Evolutionary conservation across 352 stramenopile species (phyloP), one percentile per base, ranked within the genome.

Genomic region (Phytophthora parvispora): DNA sequence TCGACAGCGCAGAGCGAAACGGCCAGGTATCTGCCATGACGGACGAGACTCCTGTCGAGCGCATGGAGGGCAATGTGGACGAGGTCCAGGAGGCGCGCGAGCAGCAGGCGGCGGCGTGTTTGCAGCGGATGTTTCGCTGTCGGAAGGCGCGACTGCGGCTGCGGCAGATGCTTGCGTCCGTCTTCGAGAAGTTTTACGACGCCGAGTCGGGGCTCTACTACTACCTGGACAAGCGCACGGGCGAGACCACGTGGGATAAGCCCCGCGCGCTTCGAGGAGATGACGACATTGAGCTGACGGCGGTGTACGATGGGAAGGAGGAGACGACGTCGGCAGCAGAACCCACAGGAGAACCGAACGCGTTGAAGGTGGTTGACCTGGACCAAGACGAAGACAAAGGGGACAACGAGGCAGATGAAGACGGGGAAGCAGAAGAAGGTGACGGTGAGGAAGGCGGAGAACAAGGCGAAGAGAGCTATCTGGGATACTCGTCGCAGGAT

Each of bases 101-200:
- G 18, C 47, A 66, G 3, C n/a, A 74, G 24, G 72, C 72, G 54
- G 68, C 72, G n/a, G 60, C 43, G 27, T 72, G 69, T 64, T 83
- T 94, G 49, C 86, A 94, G 75, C 72, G 74, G n/a, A 74, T 92
- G 31, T 86, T 90, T 54, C 84, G 85, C 12, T 80, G 72, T 58
- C 85, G 81, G 9, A 64, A 80, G 13, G 87, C 87, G 9, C 68
- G 80, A 4, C 45, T 76, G 52, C 74, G 72, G 24, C 54, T 93
- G 47, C 70, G 71, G 3, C 54, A 58, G 45, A 69, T 93, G 60
- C 74, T 95, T 15, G 66, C 75, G 16, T 81, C 73, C 1, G 80
- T 95, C 1, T 87, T 92, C 48, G 77, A 89, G 40, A 90, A 89
- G 60, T 93, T 85, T 60, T 93, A 90, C 66, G 87, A 95, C 47